Evolutionary conservation across 805 yeast species (phyloP), one percentile per base, ranked within the genome.

Genomic region (Ogataea corticis): DNA sequence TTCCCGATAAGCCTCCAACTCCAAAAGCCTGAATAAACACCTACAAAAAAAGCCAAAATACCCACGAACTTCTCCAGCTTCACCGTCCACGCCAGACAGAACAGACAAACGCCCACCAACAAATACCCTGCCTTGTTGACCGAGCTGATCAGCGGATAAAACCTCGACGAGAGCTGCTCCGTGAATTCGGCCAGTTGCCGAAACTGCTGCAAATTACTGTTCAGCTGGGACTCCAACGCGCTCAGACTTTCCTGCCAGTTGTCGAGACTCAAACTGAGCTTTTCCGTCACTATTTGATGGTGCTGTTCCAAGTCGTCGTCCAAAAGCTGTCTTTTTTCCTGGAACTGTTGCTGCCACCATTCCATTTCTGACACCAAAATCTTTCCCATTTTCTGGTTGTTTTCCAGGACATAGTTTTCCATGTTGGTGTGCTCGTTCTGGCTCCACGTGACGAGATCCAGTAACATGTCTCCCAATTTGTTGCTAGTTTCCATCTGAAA

Each of bases 191-290:
- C 28, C 16, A 50, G 28, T 29, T 44, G 42, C 14, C 38, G 44
- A 30, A 50, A 46, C 31, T 42, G 41, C n/a, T 36, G 42, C 14
- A 44, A 13, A 14, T 38, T 44, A 14, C 42, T 38, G 17, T 27
- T n/a, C 38, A 52, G 15, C 25, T 44, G 44, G 11, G 31, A 28
- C 21, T 39, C 38, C 13, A 51, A 13, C 7, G 15, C n/a, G 17
- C 40, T 33, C 18, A 46, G 35, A 10, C 18, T 36, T 4, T 15
- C 10, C 19, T 44, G 48, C 46, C 49, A 44, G 11, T 41, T 30
- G n/a, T 41, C 11, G 4, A 46, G 15, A 28, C 32, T 33, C 2
- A 21, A 14, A 2, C 27, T 23, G 14, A 46, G 10, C 18, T 29
- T 36, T 10, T 23, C 16, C 15, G 25, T 27, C 23, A 39, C 23